phyloP scores from a whole-genome alignment of 768 basidiomycete species.

The Phylloporus sp. region DNA sequence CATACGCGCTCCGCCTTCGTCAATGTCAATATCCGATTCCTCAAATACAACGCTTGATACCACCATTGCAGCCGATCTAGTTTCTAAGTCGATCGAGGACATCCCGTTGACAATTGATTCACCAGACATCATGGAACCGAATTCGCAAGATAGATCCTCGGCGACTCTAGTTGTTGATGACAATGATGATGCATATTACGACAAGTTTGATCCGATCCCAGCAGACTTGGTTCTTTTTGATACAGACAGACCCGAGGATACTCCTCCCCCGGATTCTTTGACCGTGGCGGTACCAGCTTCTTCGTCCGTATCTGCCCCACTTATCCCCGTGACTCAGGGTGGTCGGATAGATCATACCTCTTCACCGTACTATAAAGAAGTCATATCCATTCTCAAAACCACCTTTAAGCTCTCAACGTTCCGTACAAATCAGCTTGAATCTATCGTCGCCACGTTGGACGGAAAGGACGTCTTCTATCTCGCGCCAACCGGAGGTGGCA shows the following conservation, averaged over 20 bases:
- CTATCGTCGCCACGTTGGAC: conserved; percentile 72
- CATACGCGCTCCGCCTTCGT: conserved; percentile 13
- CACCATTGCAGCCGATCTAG: background rate
- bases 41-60: conserved; percentile 15
- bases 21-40: conserved; percentile 12
- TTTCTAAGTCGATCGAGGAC: conserved; percentile 1
- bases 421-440: conserved; percentile 81
- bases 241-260: conserved; percentile 6
- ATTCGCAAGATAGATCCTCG: conserved; percentile 18
- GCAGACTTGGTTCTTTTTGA: conserved; percentile 16
- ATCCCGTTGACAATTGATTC: conserved; percentile 4
- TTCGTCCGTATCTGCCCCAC: conserved; percentile 4
- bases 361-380: conserved; percentile 29
- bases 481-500: conserved; percentile 95
- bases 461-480: conserved; percentile 90
- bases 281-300: conserved; percentile 7
- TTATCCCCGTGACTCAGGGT: background rate
- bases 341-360: conserved; percentile 31
- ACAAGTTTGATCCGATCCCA: conserved; percentile 35
- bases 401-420: conserved; percentile 66
- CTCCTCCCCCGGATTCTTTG: conserved; percentile 5
- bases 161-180: conserved; percentile 24
- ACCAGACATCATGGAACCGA: conserved; percentile 16
- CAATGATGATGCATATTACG: conserved; percentile 50
- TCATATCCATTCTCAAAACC: conserved; percentile 30